Base-by-base conservation (phyloP, 2,329 filamentous ascomycete genomes). In the Dactylellina cionopaga region DNA sequence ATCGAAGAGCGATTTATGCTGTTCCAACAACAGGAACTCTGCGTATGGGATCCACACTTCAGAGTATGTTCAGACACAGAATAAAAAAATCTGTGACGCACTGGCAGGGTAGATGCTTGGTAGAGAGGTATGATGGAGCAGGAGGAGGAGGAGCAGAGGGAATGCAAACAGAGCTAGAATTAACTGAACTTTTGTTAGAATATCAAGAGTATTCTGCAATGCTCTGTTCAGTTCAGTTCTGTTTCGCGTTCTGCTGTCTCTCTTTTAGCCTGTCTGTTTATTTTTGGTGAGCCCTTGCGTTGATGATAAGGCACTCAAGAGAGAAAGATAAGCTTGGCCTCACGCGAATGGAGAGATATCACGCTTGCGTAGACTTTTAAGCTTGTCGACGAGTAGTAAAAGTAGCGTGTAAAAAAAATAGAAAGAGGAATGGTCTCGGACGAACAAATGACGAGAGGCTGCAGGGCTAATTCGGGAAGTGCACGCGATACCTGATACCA, bases 261-360 rank as follows among this genome's bases (percentile, higher is more conserved):
- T 19, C 43, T 46, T 60, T 72, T 59, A 65, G 59, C 56, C 68
- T 64, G 68, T 52, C 37, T 29, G n/a, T n/a, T 72, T 72, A 72
- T 65, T 72, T 72, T 72, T 64, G 68, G 68, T 39, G 52, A 54
- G 52, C 54, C 68, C 58, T 63, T 72, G 68, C 39, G 68, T 43
- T 59, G 68, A n/a, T n/a, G n/a, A 72, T 72, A 72, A 72, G 68
- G 33, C 41, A 2, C 41, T 37, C 25, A 41, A 27, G 7, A 58
- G 31, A 33, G 33, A 15, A 59, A 65, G 68, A 72, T 72, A 72
- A 72, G 68, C 68, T 70, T 63, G 62, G 63, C 43, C 56, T 64
- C 68, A 51, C 66, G 59, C 66, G 55, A 72, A 47, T 54, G n/a
- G n/a, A 54, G 51, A 59, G 54, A 49, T 64, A 51, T 59, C 51